Conservation (phyloP, 1,284 basidiomycete genomes). For the Sanghuangporus weigelae region DNA sequence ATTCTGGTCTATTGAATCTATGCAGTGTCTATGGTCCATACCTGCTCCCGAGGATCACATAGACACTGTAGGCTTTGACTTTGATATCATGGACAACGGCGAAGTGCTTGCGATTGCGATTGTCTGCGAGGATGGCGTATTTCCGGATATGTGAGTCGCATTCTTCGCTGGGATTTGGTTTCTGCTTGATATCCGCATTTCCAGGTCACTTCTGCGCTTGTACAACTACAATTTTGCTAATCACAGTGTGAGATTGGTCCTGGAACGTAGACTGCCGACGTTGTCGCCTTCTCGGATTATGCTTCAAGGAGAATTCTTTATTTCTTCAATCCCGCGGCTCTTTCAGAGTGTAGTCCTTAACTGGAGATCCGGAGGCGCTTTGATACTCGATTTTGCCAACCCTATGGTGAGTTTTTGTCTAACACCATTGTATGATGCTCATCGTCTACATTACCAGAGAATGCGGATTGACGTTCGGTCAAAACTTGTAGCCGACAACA, state of each 20-base stretch:
- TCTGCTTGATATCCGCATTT: neutral
- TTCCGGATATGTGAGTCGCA: neutral
- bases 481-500: neutral
- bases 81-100: neutral
- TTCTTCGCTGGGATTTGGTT: no score
- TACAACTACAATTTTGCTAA: neutral
- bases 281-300: neutral
- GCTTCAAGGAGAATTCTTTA: neutral
- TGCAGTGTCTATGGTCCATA: neutral
- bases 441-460: neutral
- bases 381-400: neutral
- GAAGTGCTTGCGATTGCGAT: neutral
- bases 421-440: neutral
- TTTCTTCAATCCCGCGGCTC: neutral
- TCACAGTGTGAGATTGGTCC: neutral
- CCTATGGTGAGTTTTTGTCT: neutral
- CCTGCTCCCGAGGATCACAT: neutral
- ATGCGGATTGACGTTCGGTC: neutral
- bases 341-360: neutral
- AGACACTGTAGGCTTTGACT: conserved; percentile 1
- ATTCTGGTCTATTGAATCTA: neutral
- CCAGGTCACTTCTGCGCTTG: neutral
- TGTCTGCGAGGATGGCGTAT: neutral
- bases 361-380: neutral
- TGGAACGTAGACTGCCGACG: neutral